Conservation (phyloP, 306 rosid genomes). For the Vigna reflexopilosa region DNA sequence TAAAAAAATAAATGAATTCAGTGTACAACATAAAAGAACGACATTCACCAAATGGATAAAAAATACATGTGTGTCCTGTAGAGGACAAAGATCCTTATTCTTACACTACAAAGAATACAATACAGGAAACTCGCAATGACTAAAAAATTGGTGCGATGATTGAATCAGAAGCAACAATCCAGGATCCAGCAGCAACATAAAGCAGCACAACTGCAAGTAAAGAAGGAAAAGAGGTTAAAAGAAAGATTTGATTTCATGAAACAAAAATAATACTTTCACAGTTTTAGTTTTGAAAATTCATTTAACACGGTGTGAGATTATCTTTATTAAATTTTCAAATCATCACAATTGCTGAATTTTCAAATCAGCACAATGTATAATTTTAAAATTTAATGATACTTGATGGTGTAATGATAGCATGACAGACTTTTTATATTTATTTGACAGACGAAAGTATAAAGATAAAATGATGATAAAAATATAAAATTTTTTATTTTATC, state of each 20-base stretch:
- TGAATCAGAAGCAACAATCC: constrained; percentile 51
- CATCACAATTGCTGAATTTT: no score
- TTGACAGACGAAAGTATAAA: no score
- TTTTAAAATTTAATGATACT: no score
- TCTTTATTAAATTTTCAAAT: no score
- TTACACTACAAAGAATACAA: constrained; percentile 41
- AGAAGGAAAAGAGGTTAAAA: not conserved
- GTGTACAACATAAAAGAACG: constrained; percentile 13
- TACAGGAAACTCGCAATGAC: not conserved
- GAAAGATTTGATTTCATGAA: not conserved
- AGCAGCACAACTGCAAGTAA: constrained; percentile 52
- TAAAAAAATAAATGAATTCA: not conserved
- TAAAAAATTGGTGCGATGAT: not conserved
- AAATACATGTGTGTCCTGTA: not conserved
- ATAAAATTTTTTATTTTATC: no score
- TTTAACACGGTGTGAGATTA: no score
- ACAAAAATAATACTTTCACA: no score
- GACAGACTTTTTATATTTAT: no score
- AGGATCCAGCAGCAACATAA: constrained; percentile 56
- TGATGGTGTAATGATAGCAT: rapidly evolving
- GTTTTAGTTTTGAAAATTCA: no score
- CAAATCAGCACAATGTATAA: no score
- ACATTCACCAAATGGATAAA: constrained; percentile 24
- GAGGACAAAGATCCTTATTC: constrained; percentile 20
- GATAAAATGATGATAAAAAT: no score